Conservation (phyloP, 2,329 filamentous ascomycete species). For the Xylariaceae sp. region DNA sequence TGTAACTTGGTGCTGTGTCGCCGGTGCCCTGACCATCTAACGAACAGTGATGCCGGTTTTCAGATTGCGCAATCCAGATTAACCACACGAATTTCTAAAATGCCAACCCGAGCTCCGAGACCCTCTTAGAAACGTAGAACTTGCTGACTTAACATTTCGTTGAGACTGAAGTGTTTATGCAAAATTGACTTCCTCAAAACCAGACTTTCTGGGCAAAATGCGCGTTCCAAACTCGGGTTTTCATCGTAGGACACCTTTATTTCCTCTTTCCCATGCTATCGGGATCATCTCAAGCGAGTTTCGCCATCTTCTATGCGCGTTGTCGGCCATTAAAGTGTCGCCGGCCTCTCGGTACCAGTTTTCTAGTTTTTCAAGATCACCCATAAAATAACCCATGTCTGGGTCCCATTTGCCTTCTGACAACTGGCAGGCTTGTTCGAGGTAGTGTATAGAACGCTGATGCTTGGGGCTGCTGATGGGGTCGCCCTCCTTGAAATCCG, state of each 20-base stretch:
- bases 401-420: constrained; percentile 39
- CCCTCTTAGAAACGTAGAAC: too few relatives aligned
- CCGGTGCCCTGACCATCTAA: too few relatives aligned
- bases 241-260: constrained; percentile 17
- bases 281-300: constrained; percentile 36
- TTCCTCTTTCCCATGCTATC: constrained; percentile 32
- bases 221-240: background rate
- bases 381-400: constrained; percentile 39
- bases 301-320: constrained; percentile 31
- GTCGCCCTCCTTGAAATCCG: constrained; percentile 31
- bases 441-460: constrained; percentile 32
- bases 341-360: constrained; percentile 39
- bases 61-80: too few relatives aligned
- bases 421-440: constrained; percentile 34
- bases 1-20: too few relatives aligned
- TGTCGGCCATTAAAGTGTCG: constrained; percentile 30
- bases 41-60: too few relatives aligned
- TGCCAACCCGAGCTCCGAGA: too few relatives aligned
- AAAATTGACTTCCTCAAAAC: background rate
- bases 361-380: constrained; percentile 37
- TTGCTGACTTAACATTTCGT: too few relatives aligned
- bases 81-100: too few relatives aligned
- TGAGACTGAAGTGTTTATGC: too few relatives aligned
- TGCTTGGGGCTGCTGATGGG: constrained; percentile 25
- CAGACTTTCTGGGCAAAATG: background rate